A percentile compares a stretch with the other conserved stretches of the same genome.
phyloP scores from a whole-genome alignment of 345 rosid genomes.

The Eucalyptus leucophloia region DNA sequence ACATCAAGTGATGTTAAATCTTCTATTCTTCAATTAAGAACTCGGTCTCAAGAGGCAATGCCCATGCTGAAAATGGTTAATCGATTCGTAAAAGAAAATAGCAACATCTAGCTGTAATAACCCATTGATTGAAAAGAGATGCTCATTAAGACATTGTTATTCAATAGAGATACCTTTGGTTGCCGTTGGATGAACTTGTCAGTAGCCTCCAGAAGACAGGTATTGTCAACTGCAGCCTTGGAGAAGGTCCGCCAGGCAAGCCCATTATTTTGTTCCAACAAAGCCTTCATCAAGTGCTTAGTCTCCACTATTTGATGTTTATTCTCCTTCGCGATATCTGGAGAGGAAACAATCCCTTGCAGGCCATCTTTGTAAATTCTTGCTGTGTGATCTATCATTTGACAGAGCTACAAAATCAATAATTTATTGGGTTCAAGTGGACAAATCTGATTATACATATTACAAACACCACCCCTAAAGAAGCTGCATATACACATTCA shows the following conservation, averaged over 20 bases:
- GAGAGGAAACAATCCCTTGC: slow-evolving; percentile 95
- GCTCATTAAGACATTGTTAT: not conserved
- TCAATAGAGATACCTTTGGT: slow-evolving; percentile 53
- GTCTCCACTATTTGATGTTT: slow-evolving; percentile 99
- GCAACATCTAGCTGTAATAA: not conserved
- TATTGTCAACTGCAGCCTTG: slow-evolving; percentile 77
- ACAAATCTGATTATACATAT: not conserved
- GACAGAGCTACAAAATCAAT: not conserved
- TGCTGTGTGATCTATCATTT: slow-evolving; percentile 71
- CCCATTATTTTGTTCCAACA: slow-evolving; percentile 97
- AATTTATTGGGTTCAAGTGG: not conserved
- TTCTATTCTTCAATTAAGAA: not conserved
- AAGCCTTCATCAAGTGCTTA: slow-evolving; percentile 88
- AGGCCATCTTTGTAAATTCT: slow-evolving; percentile 97
- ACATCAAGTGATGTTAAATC: not conserved
- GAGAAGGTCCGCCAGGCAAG: slow-evolving; percentile 89
- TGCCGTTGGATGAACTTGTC: slow-evolving; percentile 87
- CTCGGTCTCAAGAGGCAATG: not conserved
- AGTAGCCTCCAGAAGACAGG: slow-evolving; percentile 82
- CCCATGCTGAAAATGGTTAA: not conserved
- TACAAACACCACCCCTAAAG: not conserved
- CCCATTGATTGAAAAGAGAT: not conserved
- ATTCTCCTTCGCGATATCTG: slow-evolving; percentile 89
- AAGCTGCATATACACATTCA: not conserved
- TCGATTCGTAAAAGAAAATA: not conserved